Evolutionary conservation across 75 land plant species (phyloP).

Genomic region (Gnetum montanum): DNA sequence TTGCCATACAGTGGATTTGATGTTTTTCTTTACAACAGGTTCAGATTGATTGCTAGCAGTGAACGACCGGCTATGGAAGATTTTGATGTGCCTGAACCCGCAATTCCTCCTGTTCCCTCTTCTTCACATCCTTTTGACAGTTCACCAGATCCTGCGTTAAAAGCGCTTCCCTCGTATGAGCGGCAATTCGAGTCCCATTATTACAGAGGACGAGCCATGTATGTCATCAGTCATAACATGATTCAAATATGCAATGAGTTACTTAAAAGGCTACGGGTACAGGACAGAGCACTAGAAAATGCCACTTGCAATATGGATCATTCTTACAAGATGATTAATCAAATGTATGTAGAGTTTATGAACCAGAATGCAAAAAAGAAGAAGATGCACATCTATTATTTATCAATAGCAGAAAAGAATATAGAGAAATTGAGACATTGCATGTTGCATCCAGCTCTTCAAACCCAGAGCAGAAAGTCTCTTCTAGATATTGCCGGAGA

Average conservation of each 20-base stretch:
- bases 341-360: constrained; percentile 62
- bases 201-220: constrained; percentile 56
- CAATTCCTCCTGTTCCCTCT: constrained; percentile 44
- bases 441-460: constrained; percentile 66
- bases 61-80: constrained; percentile 57
- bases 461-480: constrained; percentile 38
- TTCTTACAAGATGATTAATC: constrained; percentile 42
- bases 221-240: constrained; percentile 28
- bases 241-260: constrained; percentile 55
- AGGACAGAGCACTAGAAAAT: constrained; percentile 78
- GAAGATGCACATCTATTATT: constrained; percentile 50
- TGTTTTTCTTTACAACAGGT: constrained; percentile 70
- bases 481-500: constrained; percentile 78
- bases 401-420: constrained; percentile 51
- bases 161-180: constrained; percentile 82
- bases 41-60: constrained; percentile 41
- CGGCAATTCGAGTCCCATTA: constrained; percentile 80
- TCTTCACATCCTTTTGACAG: constrained; percentile 55
- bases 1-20: constrained; percentile 60
- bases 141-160: constrained; percentile 78
- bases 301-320: constrained; percentile 70
- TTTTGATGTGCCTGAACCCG: constrained; percentile 23
- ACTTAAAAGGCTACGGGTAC: constrained; percentile 60
- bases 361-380: constrained; percentile 57
- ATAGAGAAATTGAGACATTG: constrained; percentile 48